A percentile compares a stretch with the other conserved stretches of the same genome.
phyloP scores from a whole-genome alignment of 805 yeast genomes.

The Lipomyces kockii region DNA sequence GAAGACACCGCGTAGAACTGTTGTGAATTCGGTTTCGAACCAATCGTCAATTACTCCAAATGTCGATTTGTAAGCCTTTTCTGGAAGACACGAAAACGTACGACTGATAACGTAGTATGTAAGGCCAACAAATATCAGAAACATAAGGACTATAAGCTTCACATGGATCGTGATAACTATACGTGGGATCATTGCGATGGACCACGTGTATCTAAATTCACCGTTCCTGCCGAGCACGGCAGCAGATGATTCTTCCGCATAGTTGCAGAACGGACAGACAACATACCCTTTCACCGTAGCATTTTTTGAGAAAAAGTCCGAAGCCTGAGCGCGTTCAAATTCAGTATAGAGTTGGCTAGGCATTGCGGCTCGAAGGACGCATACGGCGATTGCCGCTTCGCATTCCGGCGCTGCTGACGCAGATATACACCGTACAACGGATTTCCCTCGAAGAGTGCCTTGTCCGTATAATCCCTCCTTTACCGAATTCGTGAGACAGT shows the following conservation, averaged over 20 bases:
- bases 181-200: conserved; percentile 8
- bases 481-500: conserved; percentile 26
- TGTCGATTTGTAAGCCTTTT: neutral
- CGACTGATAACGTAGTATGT: neutral
- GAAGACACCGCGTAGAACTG: conserved; percentile 27
- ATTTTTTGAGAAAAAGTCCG: conserved; percentile 23
- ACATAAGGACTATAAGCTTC: conserved; percentile 7
- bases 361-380: conserved; percentile 24
- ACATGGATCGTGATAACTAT: conserved; percentile 4
- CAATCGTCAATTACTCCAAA: conserved; percentile 16
- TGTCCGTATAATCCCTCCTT: conserved; percentile 35
- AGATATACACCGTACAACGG: conserved; percentile 30
- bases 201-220: conserved; percentile 11
- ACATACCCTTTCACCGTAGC: conserved; percentile 19
- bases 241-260: conserved; percentile 31
- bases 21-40: conserved; percentile 9
- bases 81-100: conserved; percentile 6
- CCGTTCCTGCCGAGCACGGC: conserved; percentile 17
- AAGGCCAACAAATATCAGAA: neutral
- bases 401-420: conserved; percentile 31
- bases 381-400: conserved; percentile 16
- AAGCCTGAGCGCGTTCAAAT: conserved; percentile 28
- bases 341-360: conserved; percentile 18
- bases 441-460: conserved; percentile 33
- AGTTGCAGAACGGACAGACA: conserved; percentile 33